Evolutionary conservation across 1,139 yeast species (phyloP), one percentile per base, ranked within the genome.

Genomic region (Taphrina betulina): DNA sequence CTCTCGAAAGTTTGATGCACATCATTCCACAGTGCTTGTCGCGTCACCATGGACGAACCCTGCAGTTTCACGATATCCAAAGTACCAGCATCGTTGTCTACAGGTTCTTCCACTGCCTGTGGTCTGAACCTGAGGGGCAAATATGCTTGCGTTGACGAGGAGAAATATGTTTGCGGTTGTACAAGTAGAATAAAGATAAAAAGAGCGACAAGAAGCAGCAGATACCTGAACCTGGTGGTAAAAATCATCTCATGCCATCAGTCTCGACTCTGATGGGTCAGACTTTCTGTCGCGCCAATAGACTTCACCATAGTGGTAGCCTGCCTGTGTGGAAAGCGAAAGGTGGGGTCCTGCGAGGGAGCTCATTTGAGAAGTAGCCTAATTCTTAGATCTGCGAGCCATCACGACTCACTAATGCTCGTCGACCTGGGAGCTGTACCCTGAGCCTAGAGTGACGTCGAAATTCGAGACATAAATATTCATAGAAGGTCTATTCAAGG

Each of bases 21-120:
- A 7, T 43, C 48, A 14, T 20, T 12, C 48, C 48, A 43, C 20
- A 43, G n/a, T 5, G 4, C 17, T n/a, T 43, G 36, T 29, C 38
- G 14, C 14, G 38, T 31, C 3, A 31, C 14, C 7, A 26, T 12
- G 12, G 31, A 26, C 12, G 10, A 7, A 12, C 12, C 10, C 12
- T 7, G 7, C 31, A 26, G 31, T 26, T 12, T 12, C 12, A 12
- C 10, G 7, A 26, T 7, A 7, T 26, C 31, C 31, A 12, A 7
- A 7, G 7, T 12, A 7, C 7, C 12, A 12, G 31, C 7, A 26
- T 26, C 31, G 12, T 7, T 7, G 12, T 26, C 31, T 7, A 7
- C 31, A 26, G 31, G 12, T 7, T 26, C 12, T 7, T 7, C 10
- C 7, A 26, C 31, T 26, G 31, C 12, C 12, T 26, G 7, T 26